phyloP scores from a whole-genome alignment of 176 grass and related monocot species.

The Raddia distichophylla region DNA sequence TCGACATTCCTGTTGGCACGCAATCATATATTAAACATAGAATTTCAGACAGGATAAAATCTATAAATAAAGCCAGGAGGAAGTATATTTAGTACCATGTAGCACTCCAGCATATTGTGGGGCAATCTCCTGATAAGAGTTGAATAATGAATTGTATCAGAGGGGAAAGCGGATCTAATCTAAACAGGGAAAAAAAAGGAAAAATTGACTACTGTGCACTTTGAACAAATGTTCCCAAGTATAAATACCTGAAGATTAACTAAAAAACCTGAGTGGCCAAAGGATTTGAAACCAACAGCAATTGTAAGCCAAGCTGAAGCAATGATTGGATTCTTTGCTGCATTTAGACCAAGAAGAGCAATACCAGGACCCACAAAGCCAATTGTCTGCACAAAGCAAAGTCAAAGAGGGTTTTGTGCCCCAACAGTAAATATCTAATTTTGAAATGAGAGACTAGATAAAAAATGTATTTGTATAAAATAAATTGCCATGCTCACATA shows the following conservation, averaged over 20 bases:
- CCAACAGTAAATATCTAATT: constrained; percentile 5
- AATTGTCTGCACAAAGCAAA: constrained; percentile 67
- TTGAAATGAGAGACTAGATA: not conserved
- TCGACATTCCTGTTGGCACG: constrained; percentile 77
- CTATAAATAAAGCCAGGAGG: constrained; percentile 4
- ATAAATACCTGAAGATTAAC: constrained; percentile 86
- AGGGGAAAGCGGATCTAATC: constrained; percentile 16
- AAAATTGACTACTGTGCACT: not conserved
- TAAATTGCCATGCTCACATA: not conserved
- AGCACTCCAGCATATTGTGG: constrained; percentile 93
- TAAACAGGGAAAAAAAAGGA: not conserved
- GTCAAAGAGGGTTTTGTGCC: constrained; percentile 12
- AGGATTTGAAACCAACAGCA: constrained; percentile 93
- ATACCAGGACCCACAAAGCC: constrained; percentile 89
- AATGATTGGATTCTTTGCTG: constrained; percentile 66
- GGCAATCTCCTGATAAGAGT: constrained; percentile 76
- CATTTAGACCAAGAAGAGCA: constrained; percentile 84
- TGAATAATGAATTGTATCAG: constrained; percentile 31
- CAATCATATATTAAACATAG: constrained; percentile 25
- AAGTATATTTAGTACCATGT: constrained; percentile 62
- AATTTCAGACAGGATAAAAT: constrained; percentile 2
- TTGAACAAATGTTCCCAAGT: constrained; percentile 20
- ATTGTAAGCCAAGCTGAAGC: constrained; percentile 91
- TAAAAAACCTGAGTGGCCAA: constrained; percentile 96
- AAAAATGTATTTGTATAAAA: not conserved